Evolutionary conservation across 1,284 basidiomycete genomes (phyloP), one percentile per base, ranked within the genome.

Genomic region (Trichosporon ovoides): DNA sequence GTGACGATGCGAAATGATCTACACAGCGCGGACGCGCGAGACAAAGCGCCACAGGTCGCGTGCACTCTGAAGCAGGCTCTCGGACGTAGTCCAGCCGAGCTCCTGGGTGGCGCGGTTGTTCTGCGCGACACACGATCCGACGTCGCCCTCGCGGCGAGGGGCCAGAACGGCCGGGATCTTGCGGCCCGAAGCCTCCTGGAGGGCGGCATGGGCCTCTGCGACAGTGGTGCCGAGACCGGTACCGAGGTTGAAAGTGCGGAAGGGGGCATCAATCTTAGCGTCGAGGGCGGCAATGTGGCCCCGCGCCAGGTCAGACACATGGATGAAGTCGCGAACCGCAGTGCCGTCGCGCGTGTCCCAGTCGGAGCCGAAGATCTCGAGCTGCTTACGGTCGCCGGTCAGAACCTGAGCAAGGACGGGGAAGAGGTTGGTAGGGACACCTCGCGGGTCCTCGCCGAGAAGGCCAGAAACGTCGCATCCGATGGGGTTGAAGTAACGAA

Each of bases 161-260:
- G 58, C 24, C 12, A 38, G 43, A 7, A 37, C 28, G 16, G 38
- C n/a, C 2, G 58, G 55, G 19, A 60, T 53, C 33, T 50, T 50
- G 38, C 33, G 38, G 2, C 52, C 46, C 4, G 43, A 18, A 0
- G 58, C 58, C 19, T 36, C 24, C 46, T 60, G 55, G 14, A 60
- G 55, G 7, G 55, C 55, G 1, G n/a, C 2, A 9, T 53, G 38
- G 7, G 55, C 58, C 48, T 60, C 58, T 16, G 55, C 43, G 28
- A 60, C 88, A 34, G 88, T 88, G 52, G 88, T 90, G 57, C 88
- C 88, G 72, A 88, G 80, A 67, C 88, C 88, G 84, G 89, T 87
- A 56, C 85, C 73, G 31, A 83, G 64, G 82, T 89, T 90, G 83
- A 88, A 89, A 54, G 82, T 79, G 71, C 58, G 58, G 55, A 60